Evolutionary conservation across 768 basidiomycete species (phyloP).

Genomic region (Kwoniella botswanensis): DNA sequence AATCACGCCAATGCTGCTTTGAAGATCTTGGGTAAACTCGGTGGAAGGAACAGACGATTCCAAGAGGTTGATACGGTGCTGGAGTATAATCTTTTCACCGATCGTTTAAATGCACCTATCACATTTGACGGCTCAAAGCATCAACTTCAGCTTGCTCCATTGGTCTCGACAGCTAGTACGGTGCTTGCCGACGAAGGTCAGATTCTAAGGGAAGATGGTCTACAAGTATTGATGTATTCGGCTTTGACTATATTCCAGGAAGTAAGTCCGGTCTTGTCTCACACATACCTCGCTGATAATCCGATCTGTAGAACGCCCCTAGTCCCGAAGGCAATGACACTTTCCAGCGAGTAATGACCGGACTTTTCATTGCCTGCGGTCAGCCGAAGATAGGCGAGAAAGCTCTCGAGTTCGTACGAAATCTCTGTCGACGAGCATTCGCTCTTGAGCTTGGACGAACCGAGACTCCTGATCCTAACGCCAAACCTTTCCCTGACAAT

Average conservation of each 20-base stretch:
- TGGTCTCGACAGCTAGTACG: slow-evolving; percentile 69
- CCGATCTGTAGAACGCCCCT: slow-evolving; percentile 33
- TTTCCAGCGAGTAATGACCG: slow-evolving; percentile 39
- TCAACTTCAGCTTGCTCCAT: slow-evolving; percentile 70
- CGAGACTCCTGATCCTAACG: slow-evolving; percentile 35
- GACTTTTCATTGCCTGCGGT: slow-evolving; percentile 45
- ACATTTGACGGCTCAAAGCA: slow-evolving; percentile 73
- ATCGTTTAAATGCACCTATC: slow-evolving; percentile 72
- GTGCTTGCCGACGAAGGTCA: slow-evolving; percentile 64
- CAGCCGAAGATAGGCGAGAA: slow-evolving; percentile 58
- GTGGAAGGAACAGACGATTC: slow-evolving; percentile 87
- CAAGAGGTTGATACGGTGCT: slow-evolving; percentile 79
- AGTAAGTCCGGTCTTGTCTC: slow-evolving; percentile 60
- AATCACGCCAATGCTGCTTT: slow-evolving; percentile 92
- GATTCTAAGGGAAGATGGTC: slow-evolving; percentile 60
- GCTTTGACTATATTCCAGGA: slow-evolving; percentile 75
- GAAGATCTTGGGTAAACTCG: slow-evolving; percentile 93
- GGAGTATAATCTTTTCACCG: slow-evolving; percentile 71
- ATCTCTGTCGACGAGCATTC: slow-evolving; percentile 74
- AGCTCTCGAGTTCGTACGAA: slow-evolving; percentile 72
- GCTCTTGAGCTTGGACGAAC: slow-evolving; percentile 68
- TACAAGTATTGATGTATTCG: slow-evolving; percentile 68
- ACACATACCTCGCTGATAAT: not conserved
- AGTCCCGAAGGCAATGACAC: slow-evolving; percentile 42
- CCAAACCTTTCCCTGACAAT: slow-evolving; percentile 39